These are phyloP conservation scores for Candida manassasensis DNA, from an alignment of 805 yeast genomes.

Conservation along the genomic window DNA sequence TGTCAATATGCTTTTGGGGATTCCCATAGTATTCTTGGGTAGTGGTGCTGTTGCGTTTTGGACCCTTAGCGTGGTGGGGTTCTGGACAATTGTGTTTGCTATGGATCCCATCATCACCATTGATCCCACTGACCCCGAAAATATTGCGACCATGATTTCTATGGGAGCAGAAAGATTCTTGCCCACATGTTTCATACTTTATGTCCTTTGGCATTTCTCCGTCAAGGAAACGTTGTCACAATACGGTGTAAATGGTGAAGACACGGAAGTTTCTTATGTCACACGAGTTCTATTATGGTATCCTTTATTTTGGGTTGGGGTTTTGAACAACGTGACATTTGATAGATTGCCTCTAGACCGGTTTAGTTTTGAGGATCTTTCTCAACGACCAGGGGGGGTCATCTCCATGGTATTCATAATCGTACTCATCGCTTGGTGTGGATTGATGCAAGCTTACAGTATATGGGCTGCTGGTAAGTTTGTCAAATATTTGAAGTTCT, in stretches of 20 bases:
- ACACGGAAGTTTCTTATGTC: conserved; percentile 30
- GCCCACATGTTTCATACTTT: conserved; percentile 68
- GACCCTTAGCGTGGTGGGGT: conserved; percentile 60
- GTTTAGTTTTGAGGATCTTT: conserved; percentile 64
- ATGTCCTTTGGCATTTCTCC: conserved; percentile 62
- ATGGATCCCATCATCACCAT: conserved; percentile 75
- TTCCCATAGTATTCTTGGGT: conserved; percentile 55
- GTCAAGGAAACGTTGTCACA: conserved; percentile 43
- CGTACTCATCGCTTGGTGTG: conserved; percentile 45
- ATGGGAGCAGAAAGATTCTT: conserved; percentile 68
- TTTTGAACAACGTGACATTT: conserved; percentile 80
- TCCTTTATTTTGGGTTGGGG: conserved; percentile 78
- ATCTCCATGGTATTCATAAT: conserved; percentile 54
- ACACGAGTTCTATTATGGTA: conserved; percentile 59
- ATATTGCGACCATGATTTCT: conserved; percentile 60
- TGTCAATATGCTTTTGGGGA: conserved; percentile 58
- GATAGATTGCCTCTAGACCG: conserved; percentile 88
- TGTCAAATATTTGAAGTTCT: conserved; percentile 51
- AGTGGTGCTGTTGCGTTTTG: conserved; percentile 45
- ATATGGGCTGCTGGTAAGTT: conserved; percentile 78
- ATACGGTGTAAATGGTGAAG: conserved; percentile 5
- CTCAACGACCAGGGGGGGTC: conserved; percentile 72
- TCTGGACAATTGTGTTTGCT: conserved; percentile 74
- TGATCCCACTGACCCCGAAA: conserved; percentile 48
- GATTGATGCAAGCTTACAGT: conserved; percentile 66